Percentiles rank a stretch among this genome's conserved stretches.
Conservation (phyloP, 192 early-diverging fungal genomes). For the Gigaspora rosea region DNA sequence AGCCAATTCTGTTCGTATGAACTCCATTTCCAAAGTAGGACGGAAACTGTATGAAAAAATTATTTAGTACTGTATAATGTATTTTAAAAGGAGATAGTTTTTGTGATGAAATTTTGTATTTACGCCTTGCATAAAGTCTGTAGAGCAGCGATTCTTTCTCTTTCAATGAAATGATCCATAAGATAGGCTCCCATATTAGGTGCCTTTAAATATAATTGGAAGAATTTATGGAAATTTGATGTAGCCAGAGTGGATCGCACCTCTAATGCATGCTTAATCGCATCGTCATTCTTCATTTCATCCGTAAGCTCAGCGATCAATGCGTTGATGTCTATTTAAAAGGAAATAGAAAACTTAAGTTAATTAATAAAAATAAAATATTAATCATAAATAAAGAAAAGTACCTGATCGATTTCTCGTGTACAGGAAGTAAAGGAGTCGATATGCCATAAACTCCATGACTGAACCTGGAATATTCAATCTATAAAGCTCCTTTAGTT, state of each 20-base stretch:
- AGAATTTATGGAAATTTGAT: slow-evolving; percentile 86
- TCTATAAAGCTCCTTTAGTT: slow-evolving; percentile 86
- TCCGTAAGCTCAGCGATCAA: slow-evolving; percentile 72
- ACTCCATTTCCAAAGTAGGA: slow-evolving; percentile 58
- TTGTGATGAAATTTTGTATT: slow-evolving; percentile 20
- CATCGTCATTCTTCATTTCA: slow-evolving; percentile 60
- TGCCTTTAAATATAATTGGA: slow-evolving; percentile 71
- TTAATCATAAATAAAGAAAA: neutral
- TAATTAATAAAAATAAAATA: neutral
- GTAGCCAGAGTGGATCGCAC: slow-evolving; percentile 80
- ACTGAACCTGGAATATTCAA: slow-evolving; percentile 69
- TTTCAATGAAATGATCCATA: slow-evolving; percentile 89
- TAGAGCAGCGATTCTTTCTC: slow-evolving; percentile 81
- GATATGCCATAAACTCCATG: slow-evolving; percentile 93
- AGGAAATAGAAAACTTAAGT: neutral
- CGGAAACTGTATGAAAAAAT: slow-evolving; percentile 49
- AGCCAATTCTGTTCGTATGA: slow-evolving; percentile 67
- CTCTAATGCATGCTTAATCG: slow-evolving; percentile 78
- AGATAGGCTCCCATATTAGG: slow-evolving; percentile 90
- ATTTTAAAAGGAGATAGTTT: neutral
- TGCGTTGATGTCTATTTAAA: slow-evolving; percentile 73
- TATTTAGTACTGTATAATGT: slow-evolving; percentile 20
- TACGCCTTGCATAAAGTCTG: slow-evolving; percentile 78
- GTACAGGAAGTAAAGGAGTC: slow-evolving; percentile 88
- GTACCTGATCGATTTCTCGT: slow-evolving; percentile 82